Evolutionary conservation across 1,284 basidiomycete species (phyloP).

Genomic region (Melampsora abietis-canadensis): DNA sequence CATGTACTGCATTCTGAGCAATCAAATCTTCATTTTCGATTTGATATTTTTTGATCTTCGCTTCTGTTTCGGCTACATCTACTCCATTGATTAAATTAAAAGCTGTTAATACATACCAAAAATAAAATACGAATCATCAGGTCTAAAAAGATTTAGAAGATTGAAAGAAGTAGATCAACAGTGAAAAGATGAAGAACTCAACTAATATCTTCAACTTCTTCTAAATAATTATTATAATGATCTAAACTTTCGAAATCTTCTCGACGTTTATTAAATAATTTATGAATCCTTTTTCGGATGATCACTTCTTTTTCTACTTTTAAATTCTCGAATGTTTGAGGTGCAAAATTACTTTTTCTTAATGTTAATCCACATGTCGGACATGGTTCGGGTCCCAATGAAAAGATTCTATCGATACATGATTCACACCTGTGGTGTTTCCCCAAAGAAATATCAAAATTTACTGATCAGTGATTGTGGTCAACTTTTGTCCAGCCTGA

Average conservation of each 20-base stretch:
- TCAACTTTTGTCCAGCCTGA: not conserved
- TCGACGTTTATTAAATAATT: conserved; percentile 87
- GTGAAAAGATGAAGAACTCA: conserved; percentile 51
- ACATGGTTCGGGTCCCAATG: conserved; percentile 91
- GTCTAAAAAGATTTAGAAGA: not conserved
- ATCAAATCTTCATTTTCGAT: conserved; percentile 75
- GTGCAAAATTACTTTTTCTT: conserved; percentile 86
- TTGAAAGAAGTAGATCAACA: not conserved
- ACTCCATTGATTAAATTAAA: conserved; percentile 94
- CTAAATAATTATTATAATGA: conserved; percentile 92
- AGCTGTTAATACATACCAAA: conserved; percentile 59
- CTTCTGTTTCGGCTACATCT: conserved; percentile 78
- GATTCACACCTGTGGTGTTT: conserved; percentile 71
- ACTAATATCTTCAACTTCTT: conserved; percentile 94
- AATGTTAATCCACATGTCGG: conserved; percentile 87
- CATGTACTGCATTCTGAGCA: conserved; percentile 71
- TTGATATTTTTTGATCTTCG: conserved; percentile 72
- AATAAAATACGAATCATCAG: conserved; percentile 6
- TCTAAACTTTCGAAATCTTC: conserved; percentile 81
- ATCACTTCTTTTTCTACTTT: conserved; percentile 94
- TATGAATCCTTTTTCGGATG: conserved; percentile 76
- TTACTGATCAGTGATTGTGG: no score
- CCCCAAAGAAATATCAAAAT: conserved; percentile 32
- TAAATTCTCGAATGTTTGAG: conserved; percentile 95
- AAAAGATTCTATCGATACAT: conserved; percentile 94